These are phyloP conservation scores for Eimeria sp. DNA, from an alignment of 169 alveolate species.

Conservation along the genomic window DNA sequence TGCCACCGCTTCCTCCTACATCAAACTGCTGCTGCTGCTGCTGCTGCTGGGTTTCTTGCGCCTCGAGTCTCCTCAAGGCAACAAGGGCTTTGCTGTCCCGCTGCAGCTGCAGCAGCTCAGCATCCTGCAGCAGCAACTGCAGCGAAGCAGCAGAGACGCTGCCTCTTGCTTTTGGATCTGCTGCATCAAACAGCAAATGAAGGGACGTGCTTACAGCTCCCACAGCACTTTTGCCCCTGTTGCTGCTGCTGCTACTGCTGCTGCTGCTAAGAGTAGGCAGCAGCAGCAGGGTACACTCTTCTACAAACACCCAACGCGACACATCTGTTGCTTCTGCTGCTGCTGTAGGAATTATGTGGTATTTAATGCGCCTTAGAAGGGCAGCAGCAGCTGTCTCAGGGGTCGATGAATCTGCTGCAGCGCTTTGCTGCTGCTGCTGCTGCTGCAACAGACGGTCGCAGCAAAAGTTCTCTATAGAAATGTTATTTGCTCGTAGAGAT, in stretches of 20 bases:
- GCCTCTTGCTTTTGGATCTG: conserved; percentile 53
- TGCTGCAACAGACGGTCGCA: conserved; percentile 3
- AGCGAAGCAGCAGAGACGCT: conserved; percentile 62
- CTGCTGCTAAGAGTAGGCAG: conserved; percentile 11
- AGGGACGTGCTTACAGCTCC: conserved; percentile 9
- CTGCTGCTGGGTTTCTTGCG: conserved; percentile 28
- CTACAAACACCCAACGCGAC: conserved; percentile 44
- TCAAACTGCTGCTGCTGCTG: conserved; percentile 39
- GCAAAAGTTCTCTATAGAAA: conserved; percentile 34
- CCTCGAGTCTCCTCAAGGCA: conserved; percentile 26
- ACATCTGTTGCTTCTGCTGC: conserved; percentile 46
- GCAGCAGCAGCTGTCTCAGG: conserved; percentile 10
- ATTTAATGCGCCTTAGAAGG: conserved; percentile 24
- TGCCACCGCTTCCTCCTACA: not conserved
- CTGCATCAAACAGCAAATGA: conserved; percentile 64
- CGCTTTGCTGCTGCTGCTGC: conserved; percentile 39
- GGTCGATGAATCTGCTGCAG: not conserved
- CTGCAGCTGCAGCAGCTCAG: conserved; percentile 75
- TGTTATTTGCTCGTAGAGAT: conserved; percentile 36
- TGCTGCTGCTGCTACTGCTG: conserved; percentile 60
- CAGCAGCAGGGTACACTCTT: conserved; percentile 26
- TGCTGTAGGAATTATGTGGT: conserved; percentile 32
- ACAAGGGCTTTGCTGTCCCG: conserved; percentile 67
- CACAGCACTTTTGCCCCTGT: not conserved
- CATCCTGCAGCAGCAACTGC: conserved; percentile 71